Conservation (phyloP, 495 filamentous ascomycete genomes). For the Tuber melanosporum region DNA sequence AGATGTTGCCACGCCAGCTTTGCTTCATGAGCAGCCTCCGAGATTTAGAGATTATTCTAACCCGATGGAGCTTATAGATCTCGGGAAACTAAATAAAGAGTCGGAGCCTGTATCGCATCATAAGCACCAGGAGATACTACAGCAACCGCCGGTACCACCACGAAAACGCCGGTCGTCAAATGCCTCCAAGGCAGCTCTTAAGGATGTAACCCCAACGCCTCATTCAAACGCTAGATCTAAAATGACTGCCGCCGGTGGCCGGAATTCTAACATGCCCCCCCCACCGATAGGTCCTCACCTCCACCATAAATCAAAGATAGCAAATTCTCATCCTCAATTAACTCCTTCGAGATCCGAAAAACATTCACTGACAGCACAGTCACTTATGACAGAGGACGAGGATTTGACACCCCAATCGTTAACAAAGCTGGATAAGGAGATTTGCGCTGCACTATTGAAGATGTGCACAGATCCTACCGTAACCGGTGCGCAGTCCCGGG, state of each 20-base stretch:
- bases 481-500: slow-evolving; percentile 44
- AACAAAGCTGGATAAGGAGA: slow-evolving; percentile 41
- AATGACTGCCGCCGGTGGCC: slow-evolving; percentile 12
- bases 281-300: slow-evolving; percentile 18
- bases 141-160: slow-evolving; percentile 20
- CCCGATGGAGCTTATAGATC: slow-evolving; percentile 38
- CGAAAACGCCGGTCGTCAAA: slow-evolving; percentile 27
- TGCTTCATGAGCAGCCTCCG: slow-evolving; percentile 40
- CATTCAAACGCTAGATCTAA: slow-evolving; percentile 37
- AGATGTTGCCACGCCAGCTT: slow-evolving; percentile 18
- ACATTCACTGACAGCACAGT: slow-evolving; percentile 10
- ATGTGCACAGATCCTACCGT: slow-evolving; percentile 17
- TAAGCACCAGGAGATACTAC: slow-evolving; percentile 38
- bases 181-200: slow-evolving; percentile 13
- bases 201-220: slow-evolving; percentile 30
- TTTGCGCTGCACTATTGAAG: slow-evolving; percentile 23
- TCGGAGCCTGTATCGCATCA: slow-evolving; percentile 38
- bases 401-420: slow-evolving; percentile 39
- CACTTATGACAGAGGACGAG: slow-evolving; percentile 9
- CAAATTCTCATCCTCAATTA: slow-evolving; percentile 20
- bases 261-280: slow-evolving; percentile 18
- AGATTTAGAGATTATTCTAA: slow-evolving; percentile 32
- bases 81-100: slow-evolving; percentile 32
- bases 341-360: slow-evolving; percentile 32
- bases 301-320: slow-evolving; percentile 15